Percentiles rank a stretch among this genome's conserved stretches.
Evolutionary conservation across 2,329 filamentous ascomycete species (phyloP).

Genomic region (Fusarium praegraminearum): DNA sequence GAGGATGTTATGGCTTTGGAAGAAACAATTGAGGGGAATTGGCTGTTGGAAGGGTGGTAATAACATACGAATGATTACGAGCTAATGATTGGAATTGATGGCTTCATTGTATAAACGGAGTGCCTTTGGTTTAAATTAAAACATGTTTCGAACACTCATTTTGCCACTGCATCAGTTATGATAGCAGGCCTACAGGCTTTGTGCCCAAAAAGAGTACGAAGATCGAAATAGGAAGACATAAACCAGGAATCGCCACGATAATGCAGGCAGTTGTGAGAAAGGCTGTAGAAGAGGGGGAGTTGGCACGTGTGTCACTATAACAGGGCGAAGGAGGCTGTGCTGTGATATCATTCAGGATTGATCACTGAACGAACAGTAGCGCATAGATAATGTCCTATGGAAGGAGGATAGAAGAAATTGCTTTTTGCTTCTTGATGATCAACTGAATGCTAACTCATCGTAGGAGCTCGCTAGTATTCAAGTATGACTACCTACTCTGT

Average conservation of each 20-base stretch:
- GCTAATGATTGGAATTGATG: constrained; percentile 25
- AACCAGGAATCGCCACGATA: constrained; percentile 9
- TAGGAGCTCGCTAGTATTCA: not conserved
- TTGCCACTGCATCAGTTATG: not conserved
- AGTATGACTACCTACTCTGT: not conserved
- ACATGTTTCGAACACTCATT: not conserved
- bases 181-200: not conserved
- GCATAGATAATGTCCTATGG: not conserved
- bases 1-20: not conserved
- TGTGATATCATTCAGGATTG: not conserved
- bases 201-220: not conserved
- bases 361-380: not conserved
- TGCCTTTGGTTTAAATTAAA: constrained; percentile 18
- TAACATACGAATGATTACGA: constrained; percentile 28
- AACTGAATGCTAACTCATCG: not conserved
- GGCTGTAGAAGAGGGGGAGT: not conserved
- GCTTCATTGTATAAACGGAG: constrained; percentile 1
- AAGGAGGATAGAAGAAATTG: not conserved
- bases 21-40: not conserved
- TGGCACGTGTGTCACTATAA: constrained; percentile 18
- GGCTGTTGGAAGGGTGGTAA: not conserved
- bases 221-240: constrained; percentile 11
- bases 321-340: constrained; percentile 36
- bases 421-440: not conserved
- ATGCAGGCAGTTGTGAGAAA: constrained; percentile 27